Percentiles rank a stretch among this genome's conserved stretches.
phyloP scores from a whole-genome alignment of 257 asterid genomes.

The Solanum ahanhuiri region DNA sequence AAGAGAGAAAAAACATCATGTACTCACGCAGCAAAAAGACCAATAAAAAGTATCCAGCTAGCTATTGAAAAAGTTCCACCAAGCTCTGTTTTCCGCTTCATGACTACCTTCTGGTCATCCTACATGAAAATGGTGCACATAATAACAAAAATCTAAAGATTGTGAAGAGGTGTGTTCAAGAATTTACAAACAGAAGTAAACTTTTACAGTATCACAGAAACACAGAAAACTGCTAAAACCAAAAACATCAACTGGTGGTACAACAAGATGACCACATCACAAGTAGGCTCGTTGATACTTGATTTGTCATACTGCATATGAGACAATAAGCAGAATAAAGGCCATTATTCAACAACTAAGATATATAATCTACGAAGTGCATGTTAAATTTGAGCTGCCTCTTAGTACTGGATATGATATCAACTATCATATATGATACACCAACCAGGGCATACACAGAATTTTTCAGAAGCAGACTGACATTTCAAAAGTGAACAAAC shows the following conservation, averaged over 20 bases:
- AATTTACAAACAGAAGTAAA: background rate
- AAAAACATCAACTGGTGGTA: background rate
- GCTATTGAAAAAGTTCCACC: conserved; percentile 91
- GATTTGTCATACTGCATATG: background rate
- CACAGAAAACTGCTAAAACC: background rate
- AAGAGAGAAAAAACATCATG: background rate
- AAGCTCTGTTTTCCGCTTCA: conserved; percentile 90
- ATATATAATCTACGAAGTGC: background rate
- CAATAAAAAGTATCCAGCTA: conserved; percentile 83
- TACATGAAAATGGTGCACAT: conserved; percentile 5
- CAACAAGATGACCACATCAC: background rate
- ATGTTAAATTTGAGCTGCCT: background rate
- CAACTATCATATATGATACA: background rate
- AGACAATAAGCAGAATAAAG: background rate
- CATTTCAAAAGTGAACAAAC: background rate
- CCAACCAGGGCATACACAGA: background rate
- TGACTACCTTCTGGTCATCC: conserved; percentile 61
- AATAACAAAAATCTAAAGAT: background rate
- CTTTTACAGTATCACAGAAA: background rate
- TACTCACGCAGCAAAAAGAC: conserved; percentile 89
- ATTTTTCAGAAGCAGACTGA: background rate
- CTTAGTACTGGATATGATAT: background rate
- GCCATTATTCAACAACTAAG: background rate
- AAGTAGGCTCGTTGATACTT: background rate
- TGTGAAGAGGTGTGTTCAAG: background rate